These are phyloP conservation scores for Cylindrodendrum hubeiense DNA, from an alignment of 2,329 filamentous ascomycete species.

Conservation along the genomic window DNA sequence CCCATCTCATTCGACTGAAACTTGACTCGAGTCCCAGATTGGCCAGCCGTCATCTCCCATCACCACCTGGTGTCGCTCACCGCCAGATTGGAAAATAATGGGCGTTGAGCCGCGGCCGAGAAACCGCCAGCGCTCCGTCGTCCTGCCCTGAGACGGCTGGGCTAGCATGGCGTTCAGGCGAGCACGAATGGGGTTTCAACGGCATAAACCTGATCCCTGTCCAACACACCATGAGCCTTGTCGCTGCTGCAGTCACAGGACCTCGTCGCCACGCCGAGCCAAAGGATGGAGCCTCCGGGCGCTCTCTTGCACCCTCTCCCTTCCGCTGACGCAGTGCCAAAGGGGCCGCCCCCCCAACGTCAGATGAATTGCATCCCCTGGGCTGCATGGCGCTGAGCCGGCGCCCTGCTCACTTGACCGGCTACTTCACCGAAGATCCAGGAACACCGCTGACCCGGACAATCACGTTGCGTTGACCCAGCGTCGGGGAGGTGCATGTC, in stretches of 20 bases:
- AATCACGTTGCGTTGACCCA: conserved; percentile 23
- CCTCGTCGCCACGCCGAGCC: conserved; percentile 43
- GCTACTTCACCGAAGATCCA: conserved; percentile 45
- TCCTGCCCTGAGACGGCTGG: conserved; percentile 35
- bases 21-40: conserved; percentile 37
- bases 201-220: conserved; percentile 44
- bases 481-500: conserved; percentile 36
- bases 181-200: conserved; percentile 46
- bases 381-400: conserved; percentile 25
- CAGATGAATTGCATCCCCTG: conserved; percentile 32
- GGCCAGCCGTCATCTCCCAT: conserved; percentile 25
- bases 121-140: conserved; percentile 35
- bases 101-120: conserved; percentile 38
- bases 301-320: conserved; percentile 13
- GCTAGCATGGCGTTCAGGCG: conserved; percentile 34
- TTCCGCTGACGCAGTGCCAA: conserved; percentile 23
- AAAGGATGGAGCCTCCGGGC: conserved; percentile 31
- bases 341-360: conserved; percentile 19
- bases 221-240: conserved; percentile 44
- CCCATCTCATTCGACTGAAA: conserved; percentile 33
- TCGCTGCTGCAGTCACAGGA: conserved; percentile 46
- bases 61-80: conserved; percentile 37
- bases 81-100: conserved; percentile 42
- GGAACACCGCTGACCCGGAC: conserved; percentile 37
- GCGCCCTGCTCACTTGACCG: conserved; percentile 38